Percentiles rank a stretch among this genome's conserved stretches.
These are phyloP conservation scores for Magnusiomyces ingens DNA, from an alignment of 1,139 yeast genomes.

Conservation along the genomic window DNA sequence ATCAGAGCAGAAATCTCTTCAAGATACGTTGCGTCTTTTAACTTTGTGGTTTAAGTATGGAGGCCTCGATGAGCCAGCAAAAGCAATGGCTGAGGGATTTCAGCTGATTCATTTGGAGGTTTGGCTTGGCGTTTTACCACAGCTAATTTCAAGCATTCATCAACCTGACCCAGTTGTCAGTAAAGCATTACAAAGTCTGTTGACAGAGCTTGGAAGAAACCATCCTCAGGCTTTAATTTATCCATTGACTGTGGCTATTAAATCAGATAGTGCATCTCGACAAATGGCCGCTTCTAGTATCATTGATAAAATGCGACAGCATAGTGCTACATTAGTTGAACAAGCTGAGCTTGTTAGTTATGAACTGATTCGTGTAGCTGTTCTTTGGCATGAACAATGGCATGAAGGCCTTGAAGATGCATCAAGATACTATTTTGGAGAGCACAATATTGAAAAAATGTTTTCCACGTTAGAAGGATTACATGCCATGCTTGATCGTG, in stretches of 20 bases:
- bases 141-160: conserved; percentile 90
- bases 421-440: conserved; percentile 87
- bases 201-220: conserved; percentile 85
- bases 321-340: conserved; percentile 75
- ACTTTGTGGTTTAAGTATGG: conserved; percentile 97
- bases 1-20: conserved; percentile 79
- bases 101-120: conserved; percentile 83
- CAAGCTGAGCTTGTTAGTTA: conserved; percentile 93
- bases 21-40: conserved; percentile 81
- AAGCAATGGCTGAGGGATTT: conserved; percentile 87
- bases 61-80: conserved; percentile 84
- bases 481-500: conserved; percentile 45
- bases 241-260: conserved; percentile 93
- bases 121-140: conserved; percentile 95
- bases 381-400: conserved; percentile 97
- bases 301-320: conserved; percentile 85
- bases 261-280: conserved; percentile 83
- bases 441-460: conserved; percentile 92
- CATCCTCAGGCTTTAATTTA: conserved; percentile 97
- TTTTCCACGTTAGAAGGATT: conserved; percentile 84
- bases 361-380: conserved; percentile 90
- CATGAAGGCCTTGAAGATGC: conserved; percentile 97
- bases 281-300: conserved; percentile 89
- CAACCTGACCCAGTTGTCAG: conserved; percentile 88
- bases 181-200: conserved; percentile 65